A percentile compares a stretch with the other conserved stretches of the same genome.
These are phyloP conservation scores for Lichtheimia ornata DNA, from an alignment of 371 early-diverging fungal species.

Conservation along the genomic window DNA sequence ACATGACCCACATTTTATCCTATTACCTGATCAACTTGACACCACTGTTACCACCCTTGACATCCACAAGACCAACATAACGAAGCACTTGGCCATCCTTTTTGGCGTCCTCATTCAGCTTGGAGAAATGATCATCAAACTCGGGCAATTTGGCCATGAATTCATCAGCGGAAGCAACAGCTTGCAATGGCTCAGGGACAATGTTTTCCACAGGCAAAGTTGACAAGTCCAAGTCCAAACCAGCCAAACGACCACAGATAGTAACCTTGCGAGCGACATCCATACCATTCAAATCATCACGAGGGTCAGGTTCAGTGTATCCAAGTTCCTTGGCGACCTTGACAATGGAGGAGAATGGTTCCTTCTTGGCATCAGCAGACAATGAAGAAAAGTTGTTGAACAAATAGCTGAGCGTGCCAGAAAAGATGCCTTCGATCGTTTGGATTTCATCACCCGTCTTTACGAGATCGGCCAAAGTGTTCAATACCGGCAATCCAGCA, in stretches of 20 bases:
- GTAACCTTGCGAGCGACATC: slow-evolving; percentile 97
- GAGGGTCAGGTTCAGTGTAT: slow-evolving; percentile 98
- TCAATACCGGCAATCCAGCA: slow-evolving; percentile 95
- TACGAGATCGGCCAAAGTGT: slow-evolving; percentile 87
- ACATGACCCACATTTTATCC: background rate
- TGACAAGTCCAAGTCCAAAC: slow-evolving; percentile 72
- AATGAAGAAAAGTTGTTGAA: slow-evolving; percentile 92
- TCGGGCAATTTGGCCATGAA: slow-evolving; percentile 85
- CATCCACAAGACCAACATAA: slow-evolving; percentile 91
- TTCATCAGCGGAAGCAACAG: slow-evolving; percentile 70
- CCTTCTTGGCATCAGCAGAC: slow-evolving; percentile 36
- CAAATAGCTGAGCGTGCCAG: slow-evolving; percentile 93
- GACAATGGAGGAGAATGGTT: slow-evolving; percentile 87
- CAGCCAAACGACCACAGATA: slow-evolving; percentile 90
- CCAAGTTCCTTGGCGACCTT: slow-evolving; percentile 88
- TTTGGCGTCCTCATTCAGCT: slow-evolving; percentile 76
- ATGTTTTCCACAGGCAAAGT: slow-evolving; percentile 91
- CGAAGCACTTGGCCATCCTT: slow-evolving; percentile 79
- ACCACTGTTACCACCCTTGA: slow-evolving; percentile 62
- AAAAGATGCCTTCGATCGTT: slow-evolving; percentile 95
- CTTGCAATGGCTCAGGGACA: slow-evolving; percentile 84
- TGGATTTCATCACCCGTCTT: slow-evolving; percentile 90
- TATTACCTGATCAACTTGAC: slow-evolving; percentile 77
- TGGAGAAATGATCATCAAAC: slow-evolving; percentile 81
- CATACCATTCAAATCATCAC: slow-evolving; percentile 97